These are phyloP conservation scores for Coemansia sp. DNA, from an alignment of 371 early-diverging fungal genomes.

Conservation along the genomic window DNA sequence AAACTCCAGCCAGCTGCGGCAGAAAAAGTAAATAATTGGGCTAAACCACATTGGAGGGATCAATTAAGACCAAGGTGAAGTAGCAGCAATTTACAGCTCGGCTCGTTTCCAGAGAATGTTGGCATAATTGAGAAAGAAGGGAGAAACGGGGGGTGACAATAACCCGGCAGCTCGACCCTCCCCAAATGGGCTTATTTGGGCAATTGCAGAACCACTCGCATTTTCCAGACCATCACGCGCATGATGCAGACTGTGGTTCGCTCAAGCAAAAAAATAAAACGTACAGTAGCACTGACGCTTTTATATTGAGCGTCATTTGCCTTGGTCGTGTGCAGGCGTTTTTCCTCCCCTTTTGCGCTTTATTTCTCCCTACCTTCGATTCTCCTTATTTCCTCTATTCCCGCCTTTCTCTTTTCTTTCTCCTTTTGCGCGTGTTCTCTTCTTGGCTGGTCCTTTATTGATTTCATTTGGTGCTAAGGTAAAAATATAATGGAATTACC, in stretches of 20 bases:
- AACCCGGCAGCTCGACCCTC: background rate
- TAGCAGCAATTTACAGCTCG: background rate
- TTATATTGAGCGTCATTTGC: background rate
- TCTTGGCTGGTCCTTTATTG: slow-evolving; percentile 1
- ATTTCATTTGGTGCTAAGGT: background rate
- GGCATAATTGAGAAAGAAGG: background rate
- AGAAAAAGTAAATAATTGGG: background rate
- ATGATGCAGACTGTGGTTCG: background rate
- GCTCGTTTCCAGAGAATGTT: background rate
- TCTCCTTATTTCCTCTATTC: slow-evolving; percentile 2
- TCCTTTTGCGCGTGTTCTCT: slow-evolving; percentile 1
- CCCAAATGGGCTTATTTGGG: background rate
- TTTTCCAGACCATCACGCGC: slow-evolving; percentile 11
- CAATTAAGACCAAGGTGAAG: background rate
- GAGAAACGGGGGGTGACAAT: background rate
- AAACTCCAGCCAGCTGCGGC: no score
- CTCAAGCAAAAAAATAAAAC: background rate
- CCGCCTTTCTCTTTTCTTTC: background rate
- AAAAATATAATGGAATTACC: background rate
- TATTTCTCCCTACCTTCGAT: background rate
- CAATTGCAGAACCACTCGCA: background rate
- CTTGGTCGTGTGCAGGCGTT: background rate
- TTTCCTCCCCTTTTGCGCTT: background rate
- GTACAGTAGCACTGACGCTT: background rate
- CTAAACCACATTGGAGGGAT: background rate